A percentile compares a stretch with the other conserved stretches of the same genome.
Evolutionary conservation across 140 eudicot genomes (phyloP).

Genomic region (Ambrosia hybrid): DNA sequence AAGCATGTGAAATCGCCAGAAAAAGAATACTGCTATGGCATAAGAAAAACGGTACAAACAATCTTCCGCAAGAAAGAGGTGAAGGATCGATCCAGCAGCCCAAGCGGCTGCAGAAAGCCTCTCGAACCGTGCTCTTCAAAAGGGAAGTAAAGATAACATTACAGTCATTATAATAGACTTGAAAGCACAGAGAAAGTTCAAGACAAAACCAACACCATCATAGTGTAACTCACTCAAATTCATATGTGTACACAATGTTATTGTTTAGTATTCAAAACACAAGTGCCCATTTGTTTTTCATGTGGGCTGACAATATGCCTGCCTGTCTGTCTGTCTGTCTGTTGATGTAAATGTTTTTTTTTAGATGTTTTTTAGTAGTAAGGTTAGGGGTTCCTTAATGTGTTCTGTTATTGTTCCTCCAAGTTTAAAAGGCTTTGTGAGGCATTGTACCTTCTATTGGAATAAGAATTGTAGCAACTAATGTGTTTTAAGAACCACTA

Average conservation of each 20-base stretch:
- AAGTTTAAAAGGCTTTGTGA: conserved; percentile 57
- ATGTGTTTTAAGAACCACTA: conserved; percentile 23
- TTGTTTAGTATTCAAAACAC: conserved; percentile 21
- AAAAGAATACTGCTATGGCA: conserved; percentile 77
- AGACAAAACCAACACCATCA: conserved; percentile 47
- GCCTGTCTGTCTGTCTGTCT: conserved; percentile 30
- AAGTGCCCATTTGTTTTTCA: conserved; percentile 48
- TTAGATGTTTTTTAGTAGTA: conserved; percentile 46
- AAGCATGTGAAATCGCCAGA: conserved; percentile 74
- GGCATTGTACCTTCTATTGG: conserved; percentile 34
- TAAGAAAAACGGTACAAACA: conserved; percentile 51
- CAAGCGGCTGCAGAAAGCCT: conserved; percentile 85
- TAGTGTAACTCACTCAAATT: conserved; percentile 20
- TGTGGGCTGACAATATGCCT: conserved; percentile 34
- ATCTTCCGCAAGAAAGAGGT: conserved; percentile 51
- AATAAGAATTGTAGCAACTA: conserved; percentile 32
- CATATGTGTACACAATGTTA: conserved; percentile 32
- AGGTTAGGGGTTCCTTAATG: conserved; percentile 30
- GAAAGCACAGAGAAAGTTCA: conserved; percentile 71
- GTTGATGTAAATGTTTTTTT: conserved; percentile 36
- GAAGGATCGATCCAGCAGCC: conserved; percentile 72
- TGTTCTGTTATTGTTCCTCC: conserved; percentile 46
- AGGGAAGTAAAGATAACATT: conserved; percentile 86
- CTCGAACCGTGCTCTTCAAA: conserved; percentile 65
- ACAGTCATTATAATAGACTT: conserved; percentile 75